Conservation (phyloP, 2,329 filamentous ascomycete genomes). For the Penicillium fuscoglaucum region DNA sequence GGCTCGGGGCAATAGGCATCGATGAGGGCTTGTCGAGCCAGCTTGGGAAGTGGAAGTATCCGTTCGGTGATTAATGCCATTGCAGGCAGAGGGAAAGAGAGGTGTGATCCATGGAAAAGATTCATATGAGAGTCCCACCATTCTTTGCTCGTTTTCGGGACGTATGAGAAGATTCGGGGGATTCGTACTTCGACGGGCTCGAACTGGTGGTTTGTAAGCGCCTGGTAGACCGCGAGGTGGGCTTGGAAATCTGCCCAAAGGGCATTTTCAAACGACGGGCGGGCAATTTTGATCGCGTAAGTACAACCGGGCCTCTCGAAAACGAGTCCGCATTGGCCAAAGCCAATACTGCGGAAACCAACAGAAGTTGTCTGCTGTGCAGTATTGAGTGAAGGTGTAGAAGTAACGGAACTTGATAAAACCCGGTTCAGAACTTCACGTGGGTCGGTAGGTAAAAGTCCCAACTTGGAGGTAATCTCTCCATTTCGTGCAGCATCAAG, state of each 20-base stretch:
- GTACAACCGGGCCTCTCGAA: conserved; percentile 8
- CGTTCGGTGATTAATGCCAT: conserved; percentile 22
- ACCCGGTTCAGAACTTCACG: not conserved
- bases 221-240: not conserved
- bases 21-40: conserved; percentile 23
- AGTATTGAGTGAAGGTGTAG: not conserved
- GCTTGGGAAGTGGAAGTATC: conserved; percentile 22
- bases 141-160: not conserved
- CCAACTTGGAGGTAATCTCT: not conserved
- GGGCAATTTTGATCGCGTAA: conserved; percentile 9
- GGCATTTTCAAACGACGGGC: conserved; percentile 8
- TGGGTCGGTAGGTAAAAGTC: not conserved
- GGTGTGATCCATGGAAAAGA: not conserved
- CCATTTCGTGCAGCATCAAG: not conserved
- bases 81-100: conserved; percentile 14
- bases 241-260: conserved; percentile 14
- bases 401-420: not conserved
- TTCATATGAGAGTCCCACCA: conserved; percentile 6
- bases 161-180: conserved; percentile 12
- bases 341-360: conserved; percentile 8
- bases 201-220: not conserved
- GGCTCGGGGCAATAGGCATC: conserved; percentile 18
- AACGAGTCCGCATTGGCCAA: conserved; percentile 17
- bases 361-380: not conserved
- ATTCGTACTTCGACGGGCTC: not conserved